A percentile compares a stretch with the other conserved stretches of the same genome.
Evolutionary conservation across 176 grass and related monocot genomes (phyloP).

Genomic region (Oropetium thomaeum): DNA sequence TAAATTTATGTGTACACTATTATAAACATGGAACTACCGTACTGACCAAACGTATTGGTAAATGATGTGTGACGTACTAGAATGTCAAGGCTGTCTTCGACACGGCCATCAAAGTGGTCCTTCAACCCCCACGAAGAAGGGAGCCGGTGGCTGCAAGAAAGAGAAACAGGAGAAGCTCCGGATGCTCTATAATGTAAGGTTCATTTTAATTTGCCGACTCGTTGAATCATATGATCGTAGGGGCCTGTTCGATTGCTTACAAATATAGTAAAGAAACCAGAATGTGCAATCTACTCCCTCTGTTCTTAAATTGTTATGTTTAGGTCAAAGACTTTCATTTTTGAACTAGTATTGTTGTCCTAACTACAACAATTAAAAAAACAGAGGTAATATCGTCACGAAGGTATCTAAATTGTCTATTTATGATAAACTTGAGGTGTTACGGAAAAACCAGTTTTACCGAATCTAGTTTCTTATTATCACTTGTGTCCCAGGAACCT

Average conservation of each 20-base stretch:
- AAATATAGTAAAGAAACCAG: too few relatives aligned
- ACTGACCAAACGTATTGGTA: background rate
- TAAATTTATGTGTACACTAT: background rate
- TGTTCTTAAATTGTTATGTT: too few relatives aligned
- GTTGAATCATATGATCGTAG: background rate
- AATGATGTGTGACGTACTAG: conserved; percentile 31
- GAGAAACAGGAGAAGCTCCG: conserved; percentile 58
- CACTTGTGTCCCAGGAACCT: conserved; percentile 35
- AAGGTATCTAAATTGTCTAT: background rate
- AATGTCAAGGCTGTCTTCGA: conserved; percentile 92
- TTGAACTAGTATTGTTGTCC: too few relatives aligned
- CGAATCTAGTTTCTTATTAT: background rate
- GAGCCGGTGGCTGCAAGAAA: conserved; percentile 56
- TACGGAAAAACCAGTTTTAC: background rate
- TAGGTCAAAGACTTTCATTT: too few relatives aligned
- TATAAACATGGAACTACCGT: background rate
- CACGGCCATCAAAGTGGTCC: conserved; percentile 92
- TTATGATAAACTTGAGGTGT: background rate
- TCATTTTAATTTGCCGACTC: background rate
- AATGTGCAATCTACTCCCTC: too few relatives aligned
- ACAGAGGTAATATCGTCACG: background rate
- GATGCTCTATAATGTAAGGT: conserved; percentile 74
- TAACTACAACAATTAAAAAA: too few relatives aligned
- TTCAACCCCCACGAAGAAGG: conserved; percentile 78
- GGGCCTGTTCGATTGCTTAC: background rate